Percentiles rank a stretch among this genome's conserved stretches.
phyloP scores from a whole-genome alignment of 176 grass and related monocot genomes.

The Hyparrhenia diplandra region DNA sequence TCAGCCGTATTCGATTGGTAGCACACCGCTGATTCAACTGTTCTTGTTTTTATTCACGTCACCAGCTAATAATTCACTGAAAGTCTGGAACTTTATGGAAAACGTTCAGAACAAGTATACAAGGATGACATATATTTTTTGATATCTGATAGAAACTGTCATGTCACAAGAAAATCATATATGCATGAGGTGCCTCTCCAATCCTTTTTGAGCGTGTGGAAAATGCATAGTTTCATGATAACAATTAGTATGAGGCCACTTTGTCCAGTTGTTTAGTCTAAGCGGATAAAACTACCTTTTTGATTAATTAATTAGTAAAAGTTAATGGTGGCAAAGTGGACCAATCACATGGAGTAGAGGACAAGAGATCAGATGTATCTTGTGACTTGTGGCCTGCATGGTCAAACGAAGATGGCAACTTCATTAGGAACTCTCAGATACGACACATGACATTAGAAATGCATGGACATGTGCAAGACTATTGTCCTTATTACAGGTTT shows the following conservation, averaged over 20 bases:
- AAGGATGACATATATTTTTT: background rate
- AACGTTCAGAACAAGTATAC: background rate
- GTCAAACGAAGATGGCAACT: slow-evolving; percentile 47
- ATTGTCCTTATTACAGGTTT: background rate
- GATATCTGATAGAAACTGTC: too few species aligned
- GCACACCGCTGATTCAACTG: slow-evolving; percentile 12
- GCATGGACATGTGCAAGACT: background rate
- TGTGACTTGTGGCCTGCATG: background rate
- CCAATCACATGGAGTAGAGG: slow-evolving; percentile 23
- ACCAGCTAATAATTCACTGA: slow-evolving; percentile 25
- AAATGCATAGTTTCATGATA: background rate
- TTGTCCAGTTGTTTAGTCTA: background rate
- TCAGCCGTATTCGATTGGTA: slow-evolving; percentile 29
- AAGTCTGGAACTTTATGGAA: background rate
- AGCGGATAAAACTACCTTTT: slow-evolving; percentile 24
- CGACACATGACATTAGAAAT: slow-evolving; percentile 3
- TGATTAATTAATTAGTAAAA: slow-evolving; percentile 31
- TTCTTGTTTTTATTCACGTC: slow-evolving; percentile 28
- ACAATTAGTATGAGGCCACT: background rate
- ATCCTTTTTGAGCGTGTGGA: background rate
- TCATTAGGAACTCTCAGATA: slow-evolving; percentile 32
- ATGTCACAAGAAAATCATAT: too few species aligned
- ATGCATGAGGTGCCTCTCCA: background rate
- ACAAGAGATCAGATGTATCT: slow-evolving; percentile 25
- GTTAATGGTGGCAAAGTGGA: slow-evolving; percentile 12